Base-by-base conservation (phyloP, 352 stramenopile genomes). In the Phytopythium vexans region DNA sequence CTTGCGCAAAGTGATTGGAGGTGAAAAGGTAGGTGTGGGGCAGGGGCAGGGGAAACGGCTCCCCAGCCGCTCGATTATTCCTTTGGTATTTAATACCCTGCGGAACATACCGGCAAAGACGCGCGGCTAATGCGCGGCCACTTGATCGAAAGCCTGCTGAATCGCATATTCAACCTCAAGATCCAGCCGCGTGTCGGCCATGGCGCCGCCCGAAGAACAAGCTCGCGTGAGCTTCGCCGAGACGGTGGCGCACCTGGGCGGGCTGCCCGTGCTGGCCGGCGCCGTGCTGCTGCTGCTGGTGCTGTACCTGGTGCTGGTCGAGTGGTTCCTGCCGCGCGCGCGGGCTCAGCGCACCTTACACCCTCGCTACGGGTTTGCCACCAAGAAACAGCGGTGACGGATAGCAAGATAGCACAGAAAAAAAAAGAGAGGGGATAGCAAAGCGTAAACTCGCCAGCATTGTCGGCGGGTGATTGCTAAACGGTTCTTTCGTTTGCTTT, bases 21-120 rank as follows among this genome's bases (percentile, higher is more conserved):
- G 58, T 58, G 68, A 82, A 82, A 56, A 66, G 72, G 55, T 79
- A 75, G 72, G 72, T 66, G 56, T 77, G 40, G 72, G 71, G 63
- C 56, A 76, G 67, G 70, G 62, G 7, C 62, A 77, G 71, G 68
- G 68, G 68, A 77, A 33, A 49, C 35, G 52, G 11, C 45, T 49
- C 27, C 27, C 41, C 41, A 59, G 56, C 62, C 55, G 33, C 43
- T n/a, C 4, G 11, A 32, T 14, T 3, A n/a, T 3, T n/a, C 14
- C 45, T 41, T 14, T 45, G 7, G 4, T n/a, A 59, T 11, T n/a
- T 8, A 0, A 57, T 60, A 56, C 14, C n/a, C 9, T 3, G 6
- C 4, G 10, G 36, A 54, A 36, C 61, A 40, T 35, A 8, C 8
- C 41, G 45, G 10, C 8, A 42, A 39, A 10, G 21, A 8, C 36